These are phyloP conservation scores for Nicotiana otophora DNA, from an alignment of 257 asterid species.

Conservation along the genomic window DNA sequence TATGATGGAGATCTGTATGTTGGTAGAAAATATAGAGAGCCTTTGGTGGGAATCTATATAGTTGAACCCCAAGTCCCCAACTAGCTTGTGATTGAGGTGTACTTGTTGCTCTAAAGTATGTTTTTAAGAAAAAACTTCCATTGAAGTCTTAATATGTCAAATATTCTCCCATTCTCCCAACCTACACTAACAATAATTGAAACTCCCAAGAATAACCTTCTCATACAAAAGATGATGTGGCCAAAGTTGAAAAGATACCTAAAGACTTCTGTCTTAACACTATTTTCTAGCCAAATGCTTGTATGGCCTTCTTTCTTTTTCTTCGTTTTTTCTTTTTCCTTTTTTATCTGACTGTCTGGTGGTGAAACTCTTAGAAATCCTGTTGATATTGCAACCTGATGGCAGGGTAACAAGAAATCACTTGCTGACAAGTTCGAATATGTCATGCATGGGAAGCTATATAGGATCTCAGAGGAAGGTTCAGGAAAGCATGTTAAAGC, in stretches of 20 bases:
- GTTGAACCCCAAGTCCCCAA: background rate
- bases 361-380: background rate
- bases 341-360: no score
- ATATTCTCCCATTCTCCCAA: background rate
- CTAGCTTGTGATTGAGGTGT: no score
- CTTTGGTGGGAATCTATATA: background rate
- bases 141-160: background rate
- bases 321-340: no score
- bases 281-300: background rate
- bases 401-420: slow-evolving; percentile 68
- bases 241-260: background rate
- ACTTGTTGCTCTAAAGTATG: background rate
- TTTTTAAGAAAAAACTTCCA: background rate
- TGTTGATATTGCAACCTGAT: background rate
- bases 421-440: slow-evolving; percentile 88
- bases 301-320: background rate
- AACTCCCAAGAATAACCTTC: background rate
- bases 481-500: slow-evolving; percentile 55
- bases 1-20: background rate
- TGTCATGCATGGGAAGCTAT: slow-evolving; percentile 89
- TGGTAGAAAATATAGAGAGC: background rate
- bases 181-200: background rate
- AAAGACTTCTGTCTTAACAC: background rate
- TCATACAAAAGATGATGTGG: background rate
- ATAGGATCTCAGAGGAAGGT: slow-evolving; percentile 72